Evolutionary conservation across 345 rosid genomes (phyloP), one percentile per base, ranked within the genome.

Genomic region (Populus davidiana): DNA sequence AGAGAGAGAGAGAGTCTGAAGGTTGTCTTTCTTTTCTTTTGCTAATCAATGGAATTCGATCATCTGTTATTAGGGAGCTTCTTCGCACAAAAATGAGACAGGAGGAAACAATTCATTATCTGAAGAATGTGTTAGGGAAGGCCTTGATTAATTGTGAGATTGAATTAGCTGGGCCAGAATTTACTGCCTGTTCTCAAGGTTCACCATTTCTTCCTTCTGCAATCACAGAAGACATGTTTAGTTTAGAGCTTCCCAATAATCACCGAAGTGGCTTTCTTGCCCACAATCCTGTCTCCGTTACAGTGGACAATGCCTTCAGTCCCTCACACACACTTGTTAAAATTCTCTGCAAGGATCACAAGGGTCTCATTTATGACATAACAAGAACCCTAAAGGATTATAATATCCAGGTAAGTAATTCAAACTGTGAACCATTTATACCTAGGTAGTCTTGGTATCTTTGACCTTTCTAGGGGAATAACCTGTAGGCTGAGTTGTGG

Each of bases 311-410:
- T 70, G 49, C 76, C 18, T 77, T 89, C 43, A 89, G 95, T 82
- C 92, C 88, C 54, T 85, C 91, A 8, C 93, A 86, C 82, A 91
- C 95, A 0, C 86, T 89, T 14, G 29, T 91, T 68, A 90, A 88
- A 75, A 84, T 91, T 64, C 74, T 77, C 17, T 89, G 95, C 85
- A 87, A 77, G 80, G 95, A 91, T 75, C 91, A 89, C 80, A 91
- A 91, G 80, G 95, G 95, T 75, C 91, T 91, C 66, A 70, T 89
- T 62, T 91, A 91, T 39, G 91, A 91, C 78, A 81, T 85, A 69
- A 89, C 86, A 90, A 87, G 91, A 82, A 89, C 91, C 35, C 75
- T 91, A 23, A 91, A 91, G 84, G 95, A 91, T 76, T 86, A 85
- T 67, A 85, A 88, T 76, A 81, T 87, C 77, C 91, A 91, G 92